phyloP scores from a whole-genome alignment of 306 rosid genomes.

The Begonia fuchsioides region DNA sequence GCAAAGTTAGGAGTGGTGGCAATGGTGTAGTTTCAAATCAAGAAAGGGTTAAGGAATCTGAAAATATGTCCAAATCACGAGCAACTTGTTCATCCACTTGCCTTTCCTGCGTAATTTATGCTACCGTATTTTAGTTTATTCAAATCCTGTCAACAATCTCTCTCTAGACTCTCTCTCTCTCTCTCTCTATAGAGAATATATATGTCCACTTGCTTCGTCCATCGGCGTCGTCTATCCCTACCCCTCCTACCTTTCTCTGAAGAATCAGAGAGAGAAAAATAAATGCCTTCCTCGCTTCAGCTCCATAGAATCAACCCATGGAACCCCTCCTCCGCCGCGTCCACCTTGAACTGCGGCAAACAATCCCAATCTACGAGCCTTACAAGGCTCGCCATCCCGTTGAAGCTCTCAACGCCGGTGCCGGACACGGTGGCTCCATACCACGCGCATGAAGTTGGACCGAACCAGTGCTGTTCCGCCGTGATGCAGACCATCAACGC shows the following conservation, averaged over 20 bases:
- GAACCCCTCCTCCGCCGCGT: slow-evolving; percentile 15
- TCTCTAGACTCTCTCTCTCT: slow-evolving; percentile 10
- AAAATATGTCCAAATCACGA: slow-evolving; percentile 30
- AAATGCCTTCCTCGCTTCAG: slow-evolving; percentile 65
- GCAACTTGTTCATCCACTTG: slow-evolving; percentile 98
- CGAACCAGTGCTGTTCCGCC: slow-evolving; percentile 61
- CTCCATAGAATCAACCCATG: slow-evolving; percentile 38
- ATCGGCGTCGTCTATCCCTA: slow-evolving; percentile 1
- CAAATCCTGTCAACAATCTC: slow-evolving; percentile 3
- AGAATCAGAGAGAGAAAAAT: not conserved
- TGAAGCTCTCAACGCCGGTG: slow-evolving; percentile 8
- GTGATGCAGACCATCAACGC: slow-evolving; percentile 65
- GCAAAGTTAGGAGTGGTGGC: not conserved
- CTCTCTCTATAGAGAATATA: slow-evolving; percentile 5
- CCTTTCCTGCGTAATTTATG: slow-evolving; percentile 42
- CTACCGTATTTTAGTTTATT: slow-evolving; percentile 10
- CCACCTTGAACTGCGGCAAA: slow-evolving; percentile 23
- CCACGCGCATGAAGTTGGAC: slow-evolving; percentile 39
- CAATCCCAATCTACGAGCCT: slow-evolving; percentile 10
- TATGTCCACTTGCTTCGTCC: slow-evolving; percentile 1
- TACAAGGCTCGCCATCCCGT: slow-evolving; percentile 4
- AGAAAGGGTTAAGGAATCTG: slow-evolving; percentile 8
- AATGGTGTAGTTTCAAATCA: too few species aligned
- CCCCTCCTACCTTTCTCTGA: slow-evolving; percentile 6
- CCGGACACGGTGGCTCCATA: slow-evolving; percentile 30